A percentile compares a stretch with the other conserved stretches of the same genome.
phyloP scores from a whole-genome alignment of 2,329 filamentous ascomycete genomes.

The Didymellaceae sp. region DNA sequence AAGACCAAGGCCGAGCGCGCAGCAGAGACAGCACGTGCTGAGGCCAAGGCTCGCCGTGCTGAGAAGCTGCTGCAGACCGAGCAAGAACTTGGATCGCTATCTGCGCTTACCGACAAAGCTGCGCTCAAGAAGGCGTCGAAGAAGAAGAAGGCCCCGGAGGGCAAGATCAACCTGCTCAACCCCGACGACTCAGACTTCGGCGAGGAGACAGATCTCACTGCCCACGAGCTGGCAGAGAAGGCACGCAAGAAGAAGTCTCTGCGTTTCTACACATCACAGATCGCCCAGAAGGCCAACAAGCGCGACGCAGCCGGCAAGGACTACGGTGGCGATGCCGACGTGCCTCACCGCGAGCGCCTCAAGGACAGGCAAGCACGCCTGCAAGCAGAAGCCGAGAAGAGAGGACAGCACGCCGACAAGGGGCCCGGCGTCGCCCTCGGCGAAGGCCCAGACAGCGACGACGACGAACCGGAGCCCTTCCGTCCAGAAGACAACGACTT shows the following conservation, averaged over 20 bases:
- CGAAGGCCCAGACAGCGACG: conserved; percentile 70
- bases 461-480: conserved; percentile 63
- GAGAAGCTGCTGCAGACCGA: conserved; percentile 65
- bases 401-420: conserved; percentile 68
- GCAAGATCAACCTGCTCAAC: conserved; percentile 47
- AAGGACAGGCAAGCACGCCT: conserved; percentile 85
- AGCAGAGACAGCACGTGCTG: conserved; percentile 60
- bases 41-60: conserved; percentile 60
- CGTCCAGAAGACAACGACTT: conserved; percentile 49
- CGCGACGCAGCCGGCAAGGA: conserved; percentile 75
- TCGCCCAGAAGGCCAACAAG: conserved; percentile 91
- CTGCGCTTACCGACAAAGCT: conserved; percentile 62
- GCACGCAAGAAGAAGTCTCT: conserved; percentile 87
- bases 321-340: conserved; percentile 79
- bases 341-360: conserved; percentile 87
- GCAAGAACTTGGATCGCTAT: conserved; percentile 76
- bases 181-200: conserved; percentile 87
- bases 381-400: conserved; percentile 84
- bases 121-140: conserved; percentile 58
- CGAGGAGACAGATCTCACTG: conserved; percentile 82
- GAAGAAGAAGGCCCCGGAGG: conserved; percentile 39
- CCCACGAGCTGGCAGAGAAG: conserved; percentile 83
- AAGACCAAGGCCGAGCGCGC: conserved; percentile 58
- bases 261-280: conserved; percentile 97
- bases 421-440: conserved; percentile 67